Evolutionary conservation across 805 yeast species (phyloP).

Genomic region (Candida verbasci): DNA sequence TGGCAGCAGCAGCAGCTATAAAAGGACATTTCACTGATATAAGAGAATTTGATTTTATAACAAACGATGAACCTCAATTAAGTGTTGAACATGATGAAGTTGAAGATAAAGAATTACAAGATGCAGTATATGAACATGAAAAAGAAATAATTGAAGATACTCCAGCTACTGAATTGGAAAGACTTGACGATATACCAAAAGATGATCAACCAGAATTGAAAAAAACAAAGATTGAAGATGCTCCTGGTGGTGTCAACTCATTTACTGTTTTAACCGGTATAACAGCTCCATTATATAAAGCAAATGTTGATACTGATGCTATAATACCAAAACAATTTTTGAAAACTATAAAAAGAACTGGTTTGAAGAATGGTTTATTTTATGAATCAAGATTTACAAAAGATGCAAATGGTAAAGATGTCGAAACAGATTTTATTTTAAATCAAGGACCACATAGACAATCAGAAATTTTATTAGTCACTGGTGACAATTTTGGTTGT

Average conservation of each 20-base stretch:
- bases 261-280: slow-evolving; percentile 75
- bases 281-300: slow-evolving; percentile 92
- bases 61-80: slow-evolving; percentile 57
- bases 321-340: slow-evolving; percentile 97
- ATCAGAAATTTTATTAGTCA: slow-evolving; percentile 80
- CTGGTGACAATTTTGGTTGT: slow-evolving; percentile 98
- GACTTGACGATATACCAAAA: slow-evolving; percentile 60
- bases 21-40: slow-evolving; percentile 88
- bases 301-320: slow-evolving; percentile 97
- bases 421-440: slow-evolving; percentile 84
- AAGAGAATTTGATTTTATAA: slow-evolving; percentile 68
- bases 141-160: slow-evolving; percentile 56
- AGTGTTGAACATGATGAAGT: slow-evolving; percentile 35
- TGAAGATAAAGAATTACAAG: slow-evolving; percentile 55
- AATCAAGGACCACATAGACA: slow-evolving; percentile 79
- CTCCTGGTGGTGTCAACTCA: slow-evolving; percentile 50
- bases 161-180: slow-evolving; percentile 52
- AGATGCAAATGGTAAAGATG: slow-evolving; percentile 68
- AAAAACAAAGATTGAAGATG: slow-evolving; percentile 9
- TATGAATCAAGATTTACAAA: slow-evolving; percentile 77
- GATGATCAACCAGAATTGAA: slow-evolving; percentile 29
- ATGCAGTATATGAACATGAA: slow-evolving; percentile 69
- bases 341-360: slow-evolving; percentile 97
- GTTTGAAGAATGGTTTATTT: slow-evolving; percentile 82
- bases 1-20: slow-evolving; percentile 99